Conservation (phyloP, 768 basidiomycete genomes). For the Russula emetica region DNA sequence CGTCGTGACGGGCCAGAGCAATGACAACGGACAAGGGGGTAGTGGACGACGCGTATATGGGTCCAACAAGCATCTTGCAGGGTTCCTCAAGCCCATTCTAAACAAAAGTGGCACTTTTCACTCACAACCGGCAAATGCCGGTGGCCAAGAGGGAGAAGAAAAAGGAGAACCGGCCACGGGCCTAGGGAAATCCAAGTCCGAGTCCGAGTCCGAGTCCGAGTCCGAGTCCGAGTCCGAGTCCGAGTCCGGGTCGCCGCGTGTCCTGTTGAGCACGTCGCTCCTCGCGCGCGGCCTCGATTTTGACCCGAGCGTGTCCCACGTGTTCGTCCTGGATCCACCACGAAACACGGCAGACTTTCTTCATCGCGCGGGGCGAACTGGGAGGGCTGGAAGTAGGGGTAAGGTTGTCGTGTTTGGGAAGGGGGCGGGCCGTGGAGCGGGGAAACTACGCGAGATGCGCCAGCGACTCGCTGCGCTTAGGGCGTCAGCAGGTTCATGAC, state of each 20-base stretch:
- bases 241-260: slow-evolving; percentile 45
- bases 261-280: slow-evolving; percentile 86
- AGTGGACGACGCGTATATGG: slow-evolving; percentile 17
- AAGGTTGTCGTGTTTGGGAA: slow-evolving; percentile 77
- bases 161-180: background rate
- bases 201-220: too few relatives aligned
- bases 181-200: background rate
- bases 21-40: background rate
- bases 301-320: slow-evolving; percentile 68
- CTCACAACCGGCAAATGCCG: slow-evolving; percentile 10
- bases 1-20: slow-evolving; percentile 19
- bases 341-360: slow-evolving; percentile 88
- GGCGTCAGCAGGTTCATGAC: background rate
- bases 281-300: slow-evolving; percentile 91
- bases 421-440: slow-evolving; percentile 58
- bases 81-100: slow-evolving; percentile 22
- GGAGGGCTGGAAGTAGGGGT: slow-evolving; percentile 64
- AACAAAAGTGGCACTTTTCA: slow-evolving; percentile 35
- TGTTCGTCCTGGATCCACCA: slow-evolving; percentile 85
- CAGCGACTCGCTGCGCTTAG: slow-evolving; percentile 10
- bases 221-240: too few relatives aligned
- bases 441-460: slow-evolving; percentile 29
- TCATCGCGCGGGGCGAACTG: slow-evolving; percentile 84
- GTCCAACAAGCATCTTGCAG: slow-evolving; percentile 25
- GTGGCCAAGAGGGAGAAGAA: slow-evolving; percentile 1